A percentile compares a stretch with the other conserved stretches of the same genome.
Conservation (phyloP, 768 basidiomycete genomes). For the Neoboletus subvelutipes region DNA sequence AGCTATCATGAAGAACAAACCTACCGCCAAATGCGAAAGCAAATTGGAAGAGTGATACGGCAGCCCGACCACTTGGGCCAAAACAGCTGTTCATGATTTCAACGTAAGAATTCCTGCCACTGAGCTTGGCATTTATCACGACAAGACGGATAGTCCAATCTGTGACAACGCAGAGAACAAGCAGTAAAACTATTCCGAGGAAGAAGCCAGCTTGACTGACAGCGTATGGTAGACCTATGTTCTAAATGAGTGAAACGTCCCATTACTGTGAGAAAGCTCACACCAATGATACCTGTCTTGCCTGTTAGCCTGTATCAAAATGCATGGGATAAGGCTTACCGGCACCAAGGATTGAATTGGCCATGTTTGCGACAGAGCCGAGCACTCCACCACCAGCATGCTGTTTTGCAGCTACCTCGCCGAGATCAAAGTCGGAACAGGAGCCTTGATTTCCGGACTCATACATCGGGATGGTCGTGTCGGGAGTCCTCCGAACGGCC, state of each 20-base stretch:
- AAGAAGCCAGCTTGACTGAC: slow-evolving; percentile 93
- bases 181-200: slow-evolving; percentile 77
- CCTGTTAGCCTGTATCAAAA: slow-evolving; percentile 18
- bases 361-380: slow-evolving; percentile 89
- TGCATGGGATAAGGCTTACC: slow-evolving; percentile 44
- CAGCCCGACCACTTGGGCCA: slow-evolving; percentile 86
- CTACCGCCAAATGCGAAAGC: slow-evolving; percentile 94
- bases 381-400: slow-evolving; percentile 71
- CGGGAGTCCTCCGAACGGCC: slow-evolving; percentile 51
- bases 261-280: slow-evolving; percentile 14
- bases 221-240: slow-evolving; percentile 87
- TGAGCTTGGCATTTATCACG: slow-evolving; percentile 93
- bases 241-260: slow-evolving; percentile 4
- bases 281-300: slow-evolving; percentile 69
- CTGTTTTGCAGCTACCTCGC: slow-evolving; percentile 67
- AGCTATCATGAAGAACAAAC: slow-evolving; percentile 16
- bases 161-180: slow-evolving; percentile 80
- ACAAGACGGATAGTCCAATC: slow-evolving; percentile 98
- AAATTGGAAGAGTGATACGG: slow-evolving; percentile 97
- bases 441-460: slow-evolving; percentile 34
- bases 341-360: slow-evolving; percentile 93
- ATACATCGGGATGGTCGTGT: slow-evolving; percentile 51
- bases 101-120: slow-evolving; percentile 88
- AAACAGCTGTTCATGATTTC: slow-evolving; percentile 95
- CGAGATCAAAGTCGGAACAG: slow-evolving; percentile 47